Base-by-base conservation (phyloP, 106 monocot genomes). In the Ottelia alismoides region DNA sequence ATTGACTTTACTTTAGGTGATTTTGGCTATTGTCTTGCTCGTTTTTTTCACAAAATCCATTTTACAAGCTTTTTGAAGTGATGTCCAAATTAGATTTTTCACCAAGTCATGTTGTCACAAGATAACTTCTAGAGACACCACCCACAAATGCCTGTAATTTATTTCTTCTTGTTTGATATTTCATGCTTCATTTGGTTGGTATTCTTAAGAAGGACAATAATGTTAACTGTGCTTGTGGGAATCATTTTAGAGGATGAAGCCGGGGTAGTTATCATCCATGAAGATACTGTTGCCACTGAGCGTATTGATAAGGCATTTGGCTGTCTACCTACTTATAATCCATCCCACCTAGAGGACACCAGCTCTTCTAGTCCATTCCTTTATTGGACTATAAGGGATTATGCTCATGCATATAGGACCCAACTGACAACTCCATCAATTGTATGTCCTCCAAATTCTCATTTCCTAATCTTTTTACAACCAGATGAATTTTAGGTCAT, bases 331-430 rank as follows among this genome's bases (percentile, higher is more conserved):
- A 63, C 70, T 32, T 80, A 77, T 63, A 79, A 90, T 51, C 56
- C 82, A 31, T 72, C 61, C 19, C 31, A 43, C 12, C 68, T 26
- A 45, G 72, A 46, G 74, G 57, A 52, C 29, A 16, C 40, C 10
- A 72, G 66, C 9, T 65, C 55, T 1, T 53, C 59, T 52, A 16
- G 16, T 7, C 65, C 76, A 50, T 86, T 83, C 62, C 65, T 83
- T 28, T 98, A 98, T 57, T 98, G 98, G 98, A 82, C 70, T 17
- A 86, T 98, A 22, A 85, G 90, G 65, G 98, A 98, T 56, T 98
- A 70, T 84, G 98, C 90, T 18, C 77, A 98, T 75, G 90, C 98
- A 52, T 98, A 98, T 55, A 69, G 77, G 31, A 82, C 79, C 62
- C 74, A 66, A 22, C 54, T 75, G 45, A 67, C 85, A 31, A 98